Conservation (phyloP, 768 basidiomycete species). For the Albatrellus ellisii region DNA sequence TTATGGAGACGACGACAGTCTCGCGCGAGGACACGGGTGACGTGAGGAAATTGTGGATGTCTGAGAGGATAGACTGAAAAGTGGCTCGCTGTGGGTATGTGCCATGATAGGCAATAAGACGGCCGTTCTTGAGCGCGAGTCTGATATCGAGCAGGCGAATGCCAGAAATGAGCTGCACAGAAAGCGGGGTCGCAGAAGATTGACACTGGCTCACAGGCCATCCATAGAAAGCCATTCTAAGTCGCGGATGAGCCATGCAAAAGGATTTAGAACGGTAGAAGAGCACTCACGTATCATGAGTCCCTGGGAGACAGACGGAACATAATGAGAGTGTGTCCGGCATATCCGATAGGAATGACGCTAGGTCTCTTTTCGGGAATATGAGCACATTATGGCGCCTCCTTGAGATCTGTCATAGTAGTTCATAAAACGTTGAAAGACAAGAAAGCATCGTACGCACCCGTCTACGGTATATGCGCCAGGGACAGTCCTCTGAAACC, state of each 20-base stretch:
- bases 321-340: conserved; percentile 60
- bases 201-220: conserved; percentile 88
- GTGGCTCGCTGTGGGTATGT: conserved; percentile 55
- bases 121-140: conserved; percentile 47
- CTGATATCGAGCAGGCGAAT: conserved; percentile 77
- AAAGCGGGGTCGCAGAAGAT: conserved; percentile 42
- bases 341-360: conserved; percentile 45
- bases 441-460: conserved; percentile 23
- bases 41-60: conserved; percentile 51
- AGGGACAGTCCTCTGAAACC: conserved; percentile 33
- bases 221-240: conserved; percentile 72
- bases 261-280: not conserved
- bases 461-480: conserved; percentile 42
- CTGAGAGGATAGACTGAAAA: conserved; percentile 51
- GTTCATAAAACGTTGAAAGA: not conserved
- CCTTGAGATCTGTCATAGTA: conserved; percentile 27
- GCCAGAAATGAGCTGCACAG: conserved; percentile 58
- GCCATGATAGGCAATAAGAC: conserved; percentile 73
- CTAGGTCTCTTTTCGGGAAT: conserved; percentile 43
- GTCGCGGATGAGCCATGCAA: conserved; percentile 1
- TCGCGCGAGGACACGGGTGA: conserved; percentile 45
- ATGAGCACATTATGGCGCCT: conserved; percentile 37
- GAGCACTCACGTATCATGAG: conserved; percentile 51
- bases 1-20: conserved; percentile 77
- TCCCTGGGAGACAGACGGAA: conserved; percentile 69